Conservation (phyloP, 306 rosid species). For the Dryas drummondii region DNA sequence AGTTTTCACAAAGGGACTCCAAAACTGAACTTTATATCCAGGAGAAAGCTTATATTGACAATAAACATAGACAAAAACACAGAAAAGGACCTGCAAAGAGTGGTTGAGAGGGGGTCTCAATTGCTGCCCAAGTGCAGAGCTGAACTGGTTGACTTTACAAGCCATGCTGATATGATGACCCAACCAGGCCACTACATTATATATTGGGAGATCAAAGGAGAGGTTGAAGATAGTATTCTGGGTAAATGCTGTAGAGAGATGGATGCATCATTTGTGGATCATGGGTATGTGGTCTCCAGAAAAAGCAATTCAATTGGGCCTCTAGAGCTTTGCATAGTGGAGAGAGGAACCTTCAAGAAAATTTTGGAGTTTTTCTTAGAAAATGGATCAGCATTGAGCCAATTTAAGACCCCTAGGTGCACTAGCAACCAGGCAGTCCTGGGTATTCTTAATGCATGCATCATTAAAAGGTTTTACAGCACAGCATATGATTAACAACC, state of each 20-base stretch:
- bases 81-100: slow-evolving; percentile 82
- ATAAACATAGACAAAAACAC: slow-evolving; percentile 88
- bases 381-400: slow-evolving; percentile 74
- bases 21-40: slow-evolving; percentile 69
- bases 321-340: slow-evolving; percentile 63
- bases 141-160: slow-evolving; percentile 77
- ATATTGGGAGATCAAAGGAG: slow-evolving; percentile 86
- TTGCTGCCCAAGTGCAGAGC: slow-evolving; percentile 45
- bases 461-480: slow-evolving; percentile 49
- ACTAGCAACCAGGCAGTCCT: slow-evolving; percentile 56
- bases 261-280: slow-evolving; percentile 74
- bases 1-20: slow-evolving; percentile 80
- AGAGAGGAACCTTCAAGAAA: slow-evolving; percentile 71
- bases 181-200: slow-evolving; percentile 75
- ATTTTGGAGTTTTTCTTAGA: slow-evolving; percentile 65
- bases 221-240: slow-evolving; percentile 50
- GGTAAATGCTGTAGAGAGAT: slow-evolving; percentile 59
- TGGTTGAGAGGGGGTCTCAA: slow-evolving; percentile 66
- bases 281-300: slow-evolving; percentile 85
- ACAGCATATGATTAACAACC: slow-evolving; percentile 43
- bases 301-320: slow-evolving; percentile 72
- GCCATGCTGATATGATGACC: slow-evolving; percentile 53
- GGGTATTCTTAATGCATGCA: slow-evolving; percentile 46
- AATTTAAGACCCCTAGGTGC: slow-evolving; percentile 92
- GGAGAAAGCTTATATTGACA: slow-evolving; percentile 71